Evolutionary conservation across 1,139 yeast species (phyloP), one percentile per base, ranked within the genome.

Genomic region (Yamadazyma diddensiae): DNA sequence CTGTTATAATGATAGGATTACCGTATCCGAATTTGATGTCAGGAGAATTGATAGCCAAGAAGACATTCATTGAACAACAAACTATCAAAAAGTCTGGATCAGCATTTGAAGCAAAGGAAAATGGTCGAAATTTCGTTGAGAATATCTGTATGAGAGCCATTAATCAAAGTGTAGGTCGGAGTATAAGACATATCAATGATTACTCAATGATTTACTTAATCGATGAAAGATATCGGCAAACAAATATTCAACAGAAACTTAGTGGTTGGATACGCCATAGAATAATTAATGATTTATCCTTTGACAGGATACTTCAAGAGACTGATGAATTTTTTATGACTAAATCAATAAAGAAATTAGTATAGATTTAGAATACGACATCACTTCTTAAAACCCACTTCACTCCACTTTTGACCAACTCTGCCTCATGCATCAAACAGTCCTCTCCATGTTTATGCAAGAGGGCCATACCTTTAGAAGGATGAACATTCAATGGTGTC

Each of bases 141-240:
- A 87, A 86, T 50, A 65, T 87, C 7, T 88, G 97, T 53, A 84
- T 92, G 94, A 74, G 92, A 37, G 84, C 96, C 0, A 87, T 90
- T 2, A 90, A 90, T 52, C 98, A 90, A 57, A 80, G 95, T 57
- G 82, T 92, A 13, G 98, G 97, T 1, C 71, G 98, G 47, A 87
- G 97, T 14, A 90, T 90, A 24, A 66, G 98, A 38, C 96, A 90
- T 55, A 72, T 72, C 17, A 70, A 73, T 28, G 98, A 92, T 55
- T 88, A 84, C 50, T 81, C 97, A 0, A 70, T 77, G 11, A 82
- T 92, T 9, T 77, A 75, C 45, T 62, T 90, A 25, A 51, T 90
- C 8, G 98, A 92, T 52, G 56, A 59, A 24, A 63, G 97, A 35
- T 92, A 77, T 46, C 50, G 47, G 2, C 53, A 52, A 1, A 48